A percentile compares a stretch with the other conserved stretches of the same genome.
Conservation (phyloP, 768 basidiomycete genomes). For the Kwoniella sp. region DNA sequence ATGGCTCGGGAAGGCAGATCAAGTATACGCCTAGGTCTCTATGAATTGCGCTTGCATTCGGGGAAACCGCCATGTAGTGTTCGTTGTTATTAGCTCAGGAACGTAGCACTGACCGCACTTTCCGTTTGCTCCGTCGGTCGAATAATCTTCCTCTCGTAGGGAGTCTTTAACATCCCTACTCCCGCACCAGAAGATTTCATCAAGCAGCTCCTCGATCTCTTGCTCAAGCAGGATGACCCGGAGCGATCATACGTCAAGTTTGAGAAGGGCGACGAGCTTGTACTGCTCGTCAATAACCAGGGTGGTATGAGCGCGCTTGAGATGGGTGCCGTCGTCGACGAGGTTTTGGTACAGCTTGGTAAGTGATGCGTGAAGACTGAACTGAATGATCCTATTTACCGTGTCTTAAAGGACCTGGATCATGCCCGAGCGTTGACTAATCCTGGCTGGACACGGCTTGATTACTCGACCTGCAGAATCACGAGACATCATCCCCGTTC, state of each 20-base stretch:
- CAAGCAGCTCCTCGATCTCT: slow-evolving; percentile 68
- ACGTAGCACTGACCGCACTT: neutral
- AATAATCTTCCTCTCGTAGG: slow-evolving; percentile 23
- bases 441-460: neutral
- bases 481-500: slow-evolving; percentile 55
- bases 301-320: slow-evolving; percentile 84
- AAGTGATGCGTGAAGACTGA: slow-evolving; percentile 30
- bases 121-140: neutral
- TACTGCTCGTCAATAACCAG: slow-evolving; percentile 83
- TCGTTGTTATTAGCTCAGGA: neutral
- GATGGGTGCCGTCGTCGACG: slow-evolving; percentile 68
- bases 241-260: slow-evolving; percentile 64
- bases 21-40: no score
- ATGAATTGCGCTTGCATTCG: neutral
- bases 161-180: slow-evolving; percentile 56
- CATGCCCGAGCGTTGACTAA: no score
- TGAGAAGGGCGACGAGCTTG: slow-evolving; percentile 55
- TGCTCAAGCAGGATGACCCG: slow-evolving; percentile 69
- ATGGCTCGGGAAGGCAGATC: no score
- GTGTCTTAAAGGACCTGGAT: no score
- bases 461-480: slow-evolving; percentile 22
- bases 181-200: slow-evolving; percentile 73
- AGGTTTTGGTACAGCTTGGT: slow-evolving; percentile 61
- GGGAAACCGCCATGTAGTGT: neutral
- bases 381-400: neutral